Evolutionary conservation across 1,284 basidiomycete species (phyloP).

Genomic region (Hypsizygus ulmarius): DNA sequence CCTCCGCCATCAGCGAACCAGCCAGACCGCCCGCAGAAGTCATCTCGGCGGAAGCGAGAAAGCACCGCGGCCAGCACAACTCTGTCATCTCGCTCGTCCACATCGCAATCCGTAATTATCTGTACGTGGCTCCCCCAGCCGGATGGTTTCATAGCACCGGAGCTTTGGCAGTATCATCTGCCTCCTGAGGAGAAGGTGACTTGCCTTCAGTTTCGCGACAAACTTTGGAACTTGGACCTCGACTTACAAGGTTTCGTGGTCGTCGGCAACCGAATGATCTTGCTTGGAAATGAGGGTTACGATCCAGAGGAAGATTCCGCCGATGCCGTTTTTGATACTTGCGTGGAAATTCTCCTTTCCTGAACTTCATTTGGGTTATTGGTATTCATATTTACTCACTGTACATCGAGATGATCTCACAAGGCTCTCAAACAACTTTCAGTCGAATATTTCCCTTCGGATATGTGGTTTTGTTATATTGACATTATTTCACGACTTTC

Average conservation of each 20-base stretch:
- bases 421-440: no score
- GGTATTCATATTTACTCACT: no score
- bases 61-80: not conserved
- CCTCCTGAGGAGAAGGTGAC: conserved; percentile 16
- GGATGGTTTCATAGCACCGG: conserved; percentile 8
- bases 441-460: no score
- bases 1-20: not conserved
- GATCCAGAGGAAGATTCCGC: not conserved
- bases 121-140: no score
- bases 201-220: conserved; percentile 16
- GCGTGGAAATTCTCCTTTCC: conserved; percentile 1
- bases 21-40: not conserved
- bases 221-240: conserved; percentile 14
- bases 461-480: no score
- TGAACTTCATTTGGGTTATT: not conserved
- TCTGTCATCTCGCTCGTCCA: not conserved
- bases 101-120: no score
- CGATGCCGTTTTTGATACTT: conserved; percentile 4
- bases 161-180: conserved; percentile 19
- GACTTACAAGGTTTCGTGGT: conserved; percentile 18
- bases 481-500: no score
- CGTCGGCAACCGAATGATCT: conserved; percentile 12
- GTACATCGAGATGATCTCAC: no score
- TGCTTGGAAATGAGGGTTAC: conserved; percentile 13
- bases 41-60: not conserved